phyloP scores from a whole-genome alignment of 2,329 filamentous ascomycete species.

The Endoconidiophora polonica region DNA sequence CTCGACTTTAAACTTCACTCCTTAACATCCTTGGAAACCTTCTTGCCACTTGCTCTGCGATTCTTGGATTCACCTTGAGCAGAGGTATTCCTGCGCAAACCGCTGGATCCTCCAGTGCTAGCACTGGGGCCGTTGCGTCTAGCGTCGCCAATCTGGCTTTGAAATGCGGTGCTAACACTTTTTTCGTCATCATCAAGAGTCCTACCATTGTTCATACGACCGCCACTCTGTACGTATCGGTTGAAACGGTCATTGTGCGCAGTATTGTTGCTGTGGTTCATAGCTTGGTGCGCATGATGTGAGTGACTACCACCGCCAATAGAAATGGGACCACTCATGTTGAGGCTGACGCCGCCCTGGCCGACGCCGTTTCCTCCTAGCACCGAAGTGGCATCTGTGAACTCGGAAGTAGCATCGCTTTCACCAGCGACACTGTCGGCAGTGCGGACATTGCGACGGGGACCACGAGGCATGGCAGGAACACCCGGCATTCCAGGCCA shows the following conservation, averaged over 20 bases:
- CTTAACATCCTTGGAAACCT: slow-evolving; percentile 3
- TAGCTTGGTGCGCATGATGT: not conserved
- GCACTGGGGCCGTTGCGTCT: slow-evolving; percentile 19
- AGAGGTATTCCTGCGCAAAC: not conserved
- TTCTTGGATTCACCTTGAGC: not conserved
- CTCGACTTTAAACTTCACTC: slow-evolving; percentile 1
- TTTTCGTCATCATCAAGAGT: slow-evolving; percentile 82
- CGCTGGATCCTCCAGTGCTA: not conserved
- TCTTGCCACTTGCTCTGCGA: slow-evolving; percentile 4
- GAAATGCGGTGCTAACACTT: slow-evolving; percentile 91
- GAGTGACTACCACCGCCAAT: not conserved
- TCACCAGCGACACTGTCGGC: slow-evolving; percentile 76
- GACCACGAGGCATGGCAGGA: slow-evolving; percentile 38
- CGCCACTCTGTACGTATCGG: slow-evolving; percentile 79
- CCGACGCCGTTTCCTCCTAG: slow-evolving; percentile 58
- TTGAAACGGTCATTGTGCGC: slow-evolving; percentile 59
- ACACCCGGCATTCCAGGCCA: slow-evolving; percentile 74
- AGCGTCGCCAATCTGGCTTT: slow-evolving; percentile 64
- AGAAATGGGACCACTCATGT: slow-evolving; percentile 1
- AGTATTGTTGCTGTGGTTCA: slow-evolving; percentile 1
- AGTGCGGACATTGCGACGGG: slow-evolving; percentile 49
- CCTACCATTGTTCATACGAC: slow-evolving; percentile 53
- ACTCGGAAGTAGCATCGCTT: slow-evolving; percentile 80
- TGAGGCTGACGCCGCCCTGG: slow-evolving; percentile 37
- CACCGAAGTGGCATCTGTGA: slow-evolving; percentile 68